Evolutionary conservation across 768 basidiomycete genomes (phyloP), one percentile per base, ranked within the genome.

Genomic region (Tulasnella sp.): DNA sequence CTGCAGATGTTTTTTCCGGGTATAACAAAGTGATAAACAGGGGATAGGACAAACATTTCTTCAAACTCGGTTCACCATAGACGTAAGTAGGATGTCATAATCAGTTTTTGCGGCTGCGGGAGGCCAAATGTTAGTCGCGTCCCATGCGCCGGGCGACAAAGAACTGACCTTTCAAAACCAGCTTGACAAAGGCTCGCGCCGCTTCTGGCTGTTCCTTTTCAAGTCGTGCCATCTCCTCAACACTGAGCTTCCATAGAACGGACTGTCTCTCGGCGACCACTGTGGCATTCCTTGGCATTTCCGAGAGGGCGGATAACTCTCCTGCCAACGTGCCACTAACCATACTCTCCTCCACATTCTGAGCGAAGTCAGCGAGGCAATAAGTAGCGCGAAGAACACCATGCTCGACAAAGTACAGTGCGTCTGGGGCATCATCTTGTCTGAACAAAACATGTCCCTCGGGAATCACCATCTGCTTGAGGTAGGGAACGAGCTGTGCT

Each of bases 261-360:
- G 81, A 83, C 7, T 82, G 76, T 3, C 81, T 76, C 70, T 97
- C 94, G 2, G 86, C 89, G 0, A 84, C 74, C 34, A 89, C 89
- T 3, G 85, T 88, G 24, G 92, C 86, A 67, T 96, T 98, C 49
- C 94, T 76, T 17, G 81, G 76, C 19, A 84, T 75, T 21, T 81
- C 82, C 8, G 92, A 83, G 11, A 99, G 73, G 38, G 86, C 87
- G 0, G 89, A 84, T 53, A 99, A 70, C 70, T 97, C 94, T 0
- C 94, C 94, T 9, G 93, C 90, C 2, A 97, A 73, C 0, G 92
- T 91, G 2, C 92, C 93, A 2, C 90, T 82, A 0, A 93, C 89
- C 92, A 94, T 94, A 1, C 86, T 88, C 72, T 94, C 92, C 66
- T 87, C 84, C 50, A 91, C 81, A 4, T 71, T 68, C 24, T 79